phyloP scores from a whole-genome alignment of 2,329 filamentous ascomycete species.

The Xylariomycetidae sp. region DNA sequence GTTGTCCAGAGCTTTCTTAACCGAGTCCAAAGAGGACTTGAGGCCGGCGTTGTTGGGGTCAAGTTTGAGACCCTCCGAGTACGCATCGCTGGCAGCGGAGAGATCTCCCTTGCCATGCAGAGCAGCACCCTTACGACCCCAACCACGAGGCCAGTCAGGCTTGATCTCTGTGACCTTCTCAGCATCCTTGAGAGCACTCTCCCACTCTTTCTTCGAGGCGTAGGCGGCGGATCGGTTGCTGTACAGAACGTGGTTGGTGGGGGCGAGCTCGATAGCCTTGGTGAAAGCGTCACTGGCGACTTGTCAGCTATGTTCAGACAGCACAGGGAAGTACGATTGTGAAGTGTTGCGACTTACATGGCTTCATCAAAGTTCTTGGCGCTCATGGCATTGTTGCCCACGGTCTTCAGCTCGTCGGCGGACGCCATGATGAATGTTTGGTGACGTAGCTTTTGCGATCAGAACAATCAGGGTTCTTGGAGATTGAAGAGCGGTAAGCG shows the following conservation, averaged over 20 bases:
- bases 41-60: slow-evolving; percentile 89
- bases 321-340: not conserved
- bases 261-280: slow-evolving; percentile 82
- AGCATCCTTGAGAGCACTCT: slow-evolving; percentile 80
- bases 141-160: slow-evolving; percentile 97
- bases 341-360: slow-evolving; percentile 58
- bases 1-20: slow-evolving; percentile 80
- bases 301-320: slow-evolving; percentile 5
- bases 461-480: no score
- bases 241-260: slow-evolving; percentile 92
- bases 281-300: slow-evolving; percentile 80
- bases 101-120: slow-evolving; percentile 84
- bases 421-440: slow-evolving; percentile 41
- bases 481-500: no score
- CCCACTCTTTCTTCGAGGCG: slow-evolving; percentile 84
- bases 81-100: slow-evolving; percentile 79
- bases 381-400: slow-evolving; percentile 97
- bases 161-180: slow-evolving; percentile 92
- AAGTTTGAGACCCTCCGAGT: slow-evolving; percentile 88
- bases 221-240: slow-evolving; percentile 89
- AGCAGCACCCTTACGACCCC: slow-evolving; percentile 87
- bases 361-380: slow-evolving; percentile 96
- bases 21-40: slow-evolving; percentile 78
- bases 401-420: slow-evolving; percentile 82
- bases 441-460: no score